These are phyloP conservation scores for Ramularia endophylla DNA, from an alignment of 2,329 filamentous ascomycete genomes.

Conservation along the genomic window DNA sequence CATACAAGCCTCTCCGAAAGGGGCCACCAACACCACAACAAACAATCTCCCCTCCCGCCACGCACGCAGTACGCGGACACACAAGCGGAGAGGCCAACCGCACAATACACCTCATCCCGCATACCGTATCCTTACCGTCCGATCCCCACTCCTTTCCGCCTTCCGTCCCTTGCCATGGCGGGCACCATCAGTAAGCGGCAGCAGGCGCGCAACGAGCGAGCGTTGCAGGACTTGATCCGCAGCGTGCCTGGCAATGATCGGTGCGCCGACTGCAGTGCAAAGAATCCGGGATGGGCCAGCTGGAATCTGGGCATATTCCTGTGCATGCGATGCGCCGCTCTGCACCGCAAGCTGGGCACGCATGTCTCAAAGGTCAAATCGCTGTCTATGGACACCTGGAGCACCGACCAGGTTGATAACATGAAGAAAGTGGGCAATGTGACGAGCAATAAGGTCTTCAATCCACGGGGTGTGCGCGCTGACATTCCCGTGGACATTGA, in stretches of 20 bases:
- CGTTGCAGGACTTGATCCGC: conserved; percentile 82
- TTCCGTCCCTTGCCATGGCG: conserved; percentile 51
- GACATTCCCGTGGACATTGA: conserved; percentile 85
- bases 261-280: conserved; percentile 87
- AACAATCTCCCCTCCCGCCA: neutral
- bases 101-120: neutral
- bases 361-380: conserved; percentile 99
- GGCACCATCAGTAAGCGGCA: conserved; percentile 84
- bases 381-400: conserved; percentile 97
- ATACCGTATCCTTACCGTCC: neutral
- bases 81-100: neutral
- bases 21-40: neutral
- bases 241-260: conserved; percentile 80
- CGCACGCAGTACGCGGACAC: neutral
- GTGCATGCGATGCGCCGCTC: conserved; percentile 92
- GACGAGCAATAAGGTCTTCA: conserved; percentile 81
- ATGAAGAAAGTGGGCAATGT: conserved; percentile 92
- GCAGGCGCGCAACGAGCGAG: conserved; percentile 93
- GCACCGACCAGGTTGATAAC: conserved; percentile 92
- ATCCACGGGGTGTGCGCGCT: conserved; percentile 75
- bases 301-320: conserved; percentile 98
- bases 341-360: conserved; percentile 94
- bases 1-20: too few relatives aligned
- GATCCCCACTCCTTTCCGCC: conserved; percentile 2
- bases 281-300: conserved; percentile 95